These are phyloP conservation scores for Suillus luteus DNA, from an alignment of 768 basidiomycete species.

Conservation along the genomic window DNA sequence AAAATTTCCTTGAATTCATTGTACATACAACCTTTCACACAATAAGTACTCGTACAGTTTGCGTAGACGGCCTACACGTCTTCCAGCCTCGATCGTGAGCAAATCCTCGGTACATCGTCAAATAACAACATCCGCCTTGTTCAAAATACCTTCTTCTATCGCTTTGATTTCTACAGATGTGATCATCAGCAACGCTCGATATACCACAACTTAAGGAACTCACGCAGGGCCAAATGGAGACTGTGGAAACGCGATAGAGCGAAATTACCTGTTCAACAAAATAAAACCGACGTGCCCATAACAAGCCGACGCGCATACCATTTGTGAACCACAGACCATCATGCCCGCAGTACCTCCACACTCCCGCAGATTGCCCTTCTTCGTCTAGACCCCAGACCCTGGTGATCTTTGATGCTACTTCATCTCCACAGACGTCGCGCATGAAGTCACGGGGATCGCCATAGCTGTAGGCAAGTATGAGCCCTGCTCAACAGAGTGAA, in stretches of 20 bases:
- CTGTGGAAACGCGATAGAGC: slow-evolving; percentile 31
- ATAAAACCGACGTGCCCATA: neutral
- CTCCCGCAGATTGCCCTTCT: slow-evolving; percentile 59
- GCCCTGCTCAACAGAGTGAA: neutral
- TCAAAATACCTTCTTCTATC: slow-evolving; percentile 29
- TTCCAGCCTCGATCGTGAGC: neutral
- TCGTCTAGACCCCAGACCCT: slow-evolving; percentile 62
- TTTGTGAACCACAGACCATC: slow-evolving; percentile 38
- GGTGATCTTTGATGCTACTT: slow-evolving; percentile 46
- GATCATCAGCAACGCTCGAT: slow-evolving; percentile 1
- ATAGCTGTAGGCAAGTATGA: slow-evolving; percentile 38
- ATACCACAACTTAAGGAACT: slow-evolving; percentile 15
- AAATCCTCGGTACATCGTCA: neutral
- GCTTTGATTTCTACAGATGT: slow-evolving; percentile 30
- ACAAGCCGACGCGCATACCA: slow-evolving; percentile 15
- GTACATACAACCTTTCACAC: neutral
- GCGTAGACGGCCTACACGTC: neutral
- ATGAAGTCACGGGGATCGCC: slow-evolving; percentile 46
- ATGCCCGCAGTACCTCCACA: slow-evolving; percentile 35
- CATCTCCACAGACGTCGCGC: slow-evolving; percentile 46
- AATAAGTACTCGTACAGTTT: neutral
- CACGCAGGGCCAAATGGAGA: slow-evolving; percentile 33
- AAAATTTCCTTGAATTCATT: neutral
- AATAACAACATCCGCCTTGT: slow-evolving; percentile 4
- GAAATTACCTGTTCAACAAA: slow-evolving; percentile 23